These are phyloP conservation scores for Hortiboletus campestris DNA, from an alignment of 768 basidiomycete species.

Conservation along the genomic window DNA sequence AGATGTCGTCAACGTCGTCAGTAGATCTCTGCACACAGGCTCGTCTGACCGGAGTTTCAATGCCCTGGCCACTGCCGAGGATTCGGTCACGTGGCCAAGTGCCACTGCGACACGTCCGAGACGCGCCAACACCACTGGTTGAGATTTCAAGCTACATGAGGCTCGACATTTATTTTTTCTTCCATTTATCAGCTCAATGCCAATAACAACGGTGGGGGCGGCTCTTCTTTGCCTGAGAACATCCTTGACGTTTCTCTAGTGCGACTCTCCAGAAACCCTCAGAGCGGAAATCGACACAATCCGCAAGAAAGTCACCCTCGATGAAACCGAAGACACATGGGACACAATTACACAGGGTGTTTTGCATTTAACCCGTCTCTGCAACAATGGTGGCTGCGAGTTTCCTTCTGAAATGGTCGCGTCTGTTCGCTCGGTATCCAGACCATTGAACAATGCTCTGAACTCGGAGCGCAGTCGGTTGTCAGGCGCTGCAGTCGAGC, in stretches of 20 bases:
- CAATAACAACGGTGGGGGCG: slow-evolving; percentile 27
- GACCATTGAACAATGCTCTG: slow-evolving; percentile 57
- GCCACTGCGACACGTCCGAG: slow-evolving; percentile 18
- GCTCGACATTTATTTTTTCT: slow-evolving; percentile 2
- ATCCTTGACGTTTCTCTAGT: slow-evolving; percentile 26
- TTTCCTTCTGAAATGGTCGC: slow-evolving; percentile 50
- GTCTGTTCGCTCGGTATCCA: slow-evolving; percentile 49
- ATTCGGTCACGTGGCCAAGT: slow-evolving; percentile 24
- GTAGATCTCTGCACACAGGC: neutral
- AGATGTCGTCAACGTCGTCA: slow-evolving; percentile 17
- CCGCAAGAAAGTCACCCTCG: slow-evolving; percentile 40
- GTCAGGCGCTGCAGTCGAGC: slow-evolving; percentile 63
- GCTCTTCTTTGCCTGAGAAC: neutral
- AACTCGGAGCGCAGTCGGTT: slow-evolving; percentile 73
- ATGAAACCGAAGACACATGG: slow-evolving; percentile 82
- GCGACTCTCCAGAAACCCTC: slow-evolving; percentile 29
- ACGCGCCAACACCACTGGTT: slow-evolving; percentile 15
- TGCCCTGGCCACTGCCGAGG: slow-evolving; percentile 20
- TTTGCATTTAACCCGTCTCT: slow-evolving; percentile 44
- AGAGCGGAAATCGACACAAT: slow-evolving; percentile 42
- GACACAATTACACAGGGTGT: slow-evolving; percentile 59
- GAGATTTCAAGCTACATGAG: slow-evolving; percentile 18
- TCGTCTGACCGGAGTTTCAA: slow-evolving; percentile 25
- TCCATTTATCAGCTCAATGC: slow-evolving; percentile 18
- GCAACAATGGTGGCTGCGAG: slow-evolving; percentile 52